Evolutionary conservation across 2,329 filamentous ascomycete genomes (phyloP).

Genomic region (Monosporascus sp.): DNA sequence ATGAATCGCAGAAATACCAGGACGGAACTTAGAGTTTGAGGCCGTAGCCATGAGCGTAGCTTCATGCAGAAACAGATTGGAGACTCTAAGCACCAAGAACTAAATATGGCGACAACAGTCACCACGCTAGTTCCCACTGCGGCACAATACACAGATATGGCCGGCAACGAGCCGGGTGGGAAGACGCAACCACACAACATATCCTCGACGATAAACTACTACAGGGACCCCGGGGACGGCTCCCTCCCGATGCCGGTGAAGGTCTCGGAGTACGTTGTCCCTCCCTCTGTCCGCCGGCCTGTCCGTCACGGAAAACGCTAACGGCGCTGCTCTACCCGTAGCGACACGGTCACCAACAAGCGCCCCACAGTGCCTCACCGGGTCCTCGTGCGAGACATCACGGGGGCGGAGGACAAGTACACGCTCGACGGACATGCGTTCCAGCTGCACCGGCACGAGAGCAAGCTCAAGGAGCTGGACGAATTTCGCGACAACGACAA

Average conservation of each 20-base stretch:
- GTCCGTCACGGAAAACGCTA: neutral
- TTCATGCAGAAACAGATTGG: neutral
- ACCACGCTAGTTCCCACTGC: neutral
- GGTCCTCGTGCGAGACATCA: constrained; percentile 37
- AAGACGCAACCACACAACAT: constrained; percentile 12
- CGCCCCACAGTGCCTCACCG: constrained; percentile 41
- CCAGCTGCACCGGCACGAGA: constrained; percentile 29
- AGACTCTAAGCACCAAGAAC: neutral
- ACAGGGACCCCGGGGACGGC: constrained; percentile 24
- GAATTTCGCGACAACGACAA: constrained; percentile 47
- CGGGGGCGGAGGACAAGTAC: constrained; percentile 34
- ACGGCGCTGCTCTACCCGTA: constrained; percentile 3
- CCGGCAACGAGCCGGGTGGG: too few relatives aligned
- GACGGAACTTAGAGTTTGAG: too few relatives aligned
- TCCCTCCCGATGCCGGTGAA: constrained; percentile 21
- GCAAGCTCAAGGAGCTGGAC: constrained; percentile 25
- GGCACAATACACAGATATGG: too few relatives aligned
- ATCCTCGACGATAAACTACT: constrained; percentile 23
- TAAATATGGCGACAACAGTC: neutral
- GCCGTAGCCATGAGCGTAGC: too few relatives aligned
- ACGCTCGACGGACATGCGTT: constrained; percentile 38
- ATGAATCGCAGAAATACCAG: too few relatives aligned
- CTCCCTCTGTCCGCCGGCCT: neutral
- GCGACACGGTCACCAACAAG: constrained; percentile 27
- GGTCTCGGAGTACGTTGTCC: constrained; percentile 19